A percentile compares a stretch with the other conserved stretches of the same genome.
Conservation (phyloP, 306 rosid species). For the Canavalia gladiata region DNA sequence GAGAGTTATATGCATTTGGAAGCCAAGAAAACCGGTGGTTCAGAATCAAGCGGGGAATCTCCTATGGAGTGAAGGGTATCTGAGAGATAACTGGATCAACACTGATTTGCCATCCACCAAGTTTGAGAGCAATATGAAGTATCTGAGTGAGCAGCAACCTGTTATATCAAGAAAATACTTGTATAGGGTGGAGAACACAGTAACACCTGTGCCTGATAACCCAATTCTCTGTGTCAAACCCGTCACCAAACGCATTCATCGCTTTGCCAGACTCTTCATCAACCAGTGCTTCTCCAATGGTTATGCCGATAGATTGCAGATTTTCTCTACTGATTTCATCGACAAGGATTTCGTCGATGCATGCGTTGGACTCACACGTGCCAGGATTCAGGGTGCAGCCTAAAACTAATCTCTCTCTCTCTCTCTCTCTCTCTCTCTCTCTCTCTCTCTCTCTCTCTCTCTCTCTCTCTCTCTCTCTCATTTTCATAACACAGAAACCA, state of each 20-base stretch:
- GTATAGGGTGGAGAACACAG: constrained; percentile 95
- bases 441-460: background rate
- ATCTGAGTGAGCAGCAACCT: constrained; percentile 72
- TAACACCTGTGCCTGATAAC: constrained; percentile 83
- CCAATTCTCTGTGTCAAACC: constrained; percentile 84
- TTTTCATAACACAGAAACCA: background rate
- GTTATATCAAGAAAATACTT: constrained; percentile 74
- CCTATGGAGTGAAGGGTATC: constrained; percentile 72
- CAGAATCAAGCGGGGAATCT: constrained; percentile 62
- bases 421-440: background rate
- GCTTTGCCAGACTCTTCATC: constrained; percentile 76
- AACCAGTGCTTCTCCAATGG: constrained; percentile 68
- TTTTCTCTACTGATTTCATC: constrained; percentile 82
- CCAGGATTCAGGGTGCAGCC: constrained; percentile 74
- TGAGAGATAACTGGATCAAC: constrained; percentile 87
- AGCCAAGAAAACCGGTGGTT: constrained; percentile 72
- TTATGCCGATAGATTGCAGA: constrained; percentile 67
- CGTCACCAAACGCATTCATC: constrained; percentile 79
- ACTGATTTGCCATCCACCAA: constrained; percentile 93
- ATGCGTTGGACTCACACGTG: constrained; percentile 76
- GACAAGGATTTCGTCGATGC: constrained; percentile 88
- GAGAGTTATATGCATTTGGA: constrained; percentile 88
- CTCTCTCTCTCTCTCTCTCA: background rate
- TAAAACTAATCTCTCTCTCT: background rate
- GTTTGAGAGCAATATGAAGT: constrained; percentile 81